Evolutionary conservation across 306 rosid species (phyloP).

Genomic region (Vigna mungo): DNA sequence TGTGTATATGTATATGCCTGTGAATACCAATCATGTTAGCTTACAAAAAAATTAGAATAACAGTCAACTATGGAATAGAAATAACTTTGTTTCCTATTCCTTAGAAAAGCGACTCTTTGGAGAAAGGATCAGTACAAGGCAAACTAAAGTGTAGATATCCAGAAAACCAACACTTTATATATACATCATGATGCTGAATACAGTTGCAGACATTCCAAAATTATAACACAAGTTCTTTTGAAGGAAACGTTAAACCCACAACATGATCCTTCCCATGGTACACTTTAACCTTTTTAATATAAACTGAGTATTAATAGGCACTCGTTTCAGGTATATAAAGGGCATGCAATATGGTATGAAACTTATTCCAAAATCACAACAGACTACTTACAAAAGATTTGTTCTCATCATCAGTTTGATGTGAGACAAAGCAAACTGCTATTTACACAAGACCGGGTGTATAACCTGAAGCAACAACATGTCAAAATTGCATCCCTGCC

Average conservation of each 20-base stretch:
- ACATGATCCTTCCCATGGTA: slow-evolving; percentile 15
- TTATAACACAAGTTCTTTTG: not conserved
- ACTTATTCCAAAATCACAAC: slow-evolving; percentile 49
- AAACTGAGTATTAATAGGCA: slow-evolving; percentile 37
- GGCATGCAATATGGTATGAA: slow-evolving; percentile 31
- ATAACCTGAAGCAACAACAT: slow-evolving; percentile 54
- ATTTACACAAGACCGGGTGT: slow-evolving; percentile 47
- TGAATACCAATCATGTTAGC: not conserved
- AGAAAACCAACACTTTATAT: slow-evolving; percentile 38
- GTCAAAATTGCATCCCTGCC: slow-evolving; percentile 54
- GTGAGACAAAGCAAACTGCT: slow-evolving; percentile 47
- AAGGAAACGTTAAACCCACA: slow-evolving; percentile 25
- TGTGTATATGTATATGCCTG: too few species aligned
- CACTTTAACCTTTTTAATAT: slow-evolving; percentile 9
- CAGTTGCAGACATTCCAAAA: slow-evolving; percentile 25
- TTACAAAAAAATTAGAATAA: slow-evolving; percentile 13
- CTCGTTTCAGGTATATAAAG: slow-evolving; percentile 39
- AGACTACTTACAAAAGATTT: slow-evolving; percentile 46
- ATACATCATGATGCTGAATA: slow-evolving; percentile 10
- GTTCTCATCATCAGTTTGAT: slow-evolving; percentile 43
- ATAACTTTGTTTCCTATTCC: not conserved
- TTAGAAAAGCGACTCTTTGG: slow-evolving; percentile 9
- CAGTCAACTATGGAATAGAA: slow-evolving; percentile 23
- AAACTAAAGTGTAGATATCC: slow-evolving; percentile 7
- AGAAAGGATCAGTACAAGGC: slow-evolving; percentile 12